Conservation (phyloP, 2,329 filamentous ascomycete genomes). For the Nigrospora sphaerica region DNA sequence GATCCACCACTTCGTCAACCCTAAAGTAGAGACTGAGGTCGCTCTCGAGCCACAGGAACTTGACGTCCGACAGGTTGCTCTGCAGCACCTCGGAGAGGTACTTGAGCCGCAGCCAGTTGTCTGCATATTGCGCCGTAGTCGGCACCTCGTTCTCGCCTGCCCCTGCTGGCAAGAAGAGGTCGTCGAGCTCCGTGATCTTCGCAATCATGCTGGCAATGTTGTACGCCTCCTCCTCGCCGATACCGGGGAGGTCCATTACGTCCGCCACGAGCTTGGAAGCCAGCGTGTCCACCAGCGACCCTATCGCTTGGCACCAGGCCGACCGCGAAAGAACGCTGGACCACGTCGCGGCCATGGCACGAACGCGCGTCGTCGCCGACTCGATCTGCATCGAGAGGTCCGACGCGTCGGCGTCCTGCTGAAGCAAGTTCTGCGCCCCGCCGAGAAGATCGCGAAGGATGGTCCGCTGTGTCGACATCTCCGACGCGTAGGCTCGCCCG, state of each 20-base stretch:
- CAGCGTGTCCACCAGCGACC: slow-evolving; percentile 51
- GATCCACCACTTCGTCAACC: slow-evolving; percentile 52
- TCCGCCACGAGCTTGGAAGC: slow-evolving; percentile 53
- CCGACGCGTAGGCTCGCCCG: slow-evolving; percentile 52
- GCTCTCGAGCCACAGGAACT: slow-evolving; percentile 58
- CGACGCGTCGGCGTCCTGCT: slow-evolving; percentile 45
- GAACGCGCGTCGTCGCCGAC: slow-evolving; percentile 43
- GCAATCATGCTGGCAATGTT: slow-evolving; percentile 52
- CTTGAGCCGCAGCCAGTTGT: slow-evolving; percentile 56
- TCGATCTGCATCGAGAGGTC: slow-evolving; percentile 33
- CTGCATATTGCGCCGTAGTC: slow-evolving; percentile 52
- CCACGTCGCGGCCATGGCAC: slow-evolving; percentile 49
- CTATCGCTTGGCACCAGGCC: slow-evolving; percentile 56
- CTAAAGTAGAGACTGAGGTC: slow-evolving; percentile 59
- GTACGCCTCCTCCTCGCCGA: slow-evolving; percentile 59
- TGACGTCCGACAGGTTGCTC: slow-evolving; percentile 58
- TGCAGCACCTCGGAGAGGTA: slow-evolving; percentile 59
- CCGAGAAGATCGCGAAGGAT: slow-evolving; percentile 55
- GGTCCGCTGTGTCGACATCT: slow-evolving; percentile 54
- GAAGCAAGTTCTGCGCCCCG: slow-evolving; percentile 52
- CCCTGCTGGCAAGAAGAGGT: slow-evolving; percentile 44
- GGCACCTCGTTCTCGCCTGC: slow-evolving; percentile 35
- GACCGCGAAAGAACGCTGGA: slow-evolving; percentile 50
- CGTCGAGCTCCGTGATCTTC: slow-evolving; percentile 49
- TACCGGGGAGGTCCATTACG: slow-evolving; percentile 53